A percentile compares a stretch with the other conserved stretches of the same genome.
Conservation (phyloP, 768 basidiomycete genomes). For the Leccinum imitatum region DNA sequence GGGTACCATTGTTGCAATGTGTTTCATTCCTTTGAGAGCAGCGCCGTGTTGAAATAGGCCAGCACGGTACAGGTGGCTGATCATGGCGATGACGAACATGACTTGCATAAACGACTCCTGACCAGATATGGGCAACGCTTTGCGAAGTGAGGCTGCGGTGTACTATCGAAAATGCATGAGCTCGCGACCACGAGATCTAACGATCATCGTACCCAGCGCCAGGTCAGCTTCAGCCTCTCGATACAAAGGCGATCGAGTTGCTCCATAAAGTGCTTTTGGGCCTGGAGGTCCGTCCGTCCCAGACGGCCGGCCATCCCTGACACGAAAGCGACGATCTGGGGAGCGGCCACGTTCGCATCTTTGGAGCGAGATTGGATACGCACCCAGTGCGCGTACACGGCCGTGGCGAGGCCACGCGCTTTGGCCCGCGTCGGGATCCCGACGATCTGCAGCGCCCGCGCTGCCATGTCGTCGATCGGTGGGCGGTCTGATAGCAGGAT, state of each 20-base stretch:
- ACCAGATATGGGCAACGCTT: conserved; percentile 1
- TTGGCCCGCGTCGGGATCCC: conserved; percentile 12
- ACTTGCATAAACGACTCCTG: conserved; percentile 13
- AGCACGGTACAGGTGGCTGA: conserved; percentile 14
- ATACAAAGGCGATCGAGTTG: conserved; percentile 12
- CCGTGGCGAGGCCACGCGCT: conserved; percentile 11
- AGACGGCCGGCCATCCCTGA: conserved; percentile 8
- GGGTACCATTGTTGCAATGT: conserved; percentile 17
- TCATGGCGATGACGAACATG: conserved; percentile 18
- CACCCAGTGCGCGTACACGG: conserved; percentile 16
- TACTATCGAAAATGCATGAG: conserved; percentile 15
- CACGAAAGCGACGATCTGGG: conserved; percentile 9
- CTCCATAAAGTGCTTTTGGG: conserved; percentile 11
- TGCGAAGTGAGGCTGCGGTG: background rate
- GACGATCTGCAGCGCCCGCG: conserved; percentile 10
- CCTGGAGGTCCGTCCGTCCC: conserved; percentile 6
- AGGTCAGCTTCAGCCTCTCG: conserved; percentile 13
- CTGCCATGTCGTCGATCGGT: conserved; percentile 10
- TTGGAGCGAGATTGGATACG: conserved; percentile 13
- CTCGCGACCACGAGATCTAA: background rate
- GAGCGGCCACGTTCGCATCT: conserved; percentile 8
- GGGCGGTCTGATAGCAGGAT: conserved; percentile 5
- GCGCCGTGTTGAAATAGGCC: conserved; percentile 9
- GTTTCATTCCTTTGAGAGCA: conserved; percentile 7
- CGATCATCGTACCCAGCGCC: conserved; percentile 16